Evolutionary conservation across 441 rosid genomes (phyloP).

Genomic region (Euphorbia schlechtendalii): DNA sequence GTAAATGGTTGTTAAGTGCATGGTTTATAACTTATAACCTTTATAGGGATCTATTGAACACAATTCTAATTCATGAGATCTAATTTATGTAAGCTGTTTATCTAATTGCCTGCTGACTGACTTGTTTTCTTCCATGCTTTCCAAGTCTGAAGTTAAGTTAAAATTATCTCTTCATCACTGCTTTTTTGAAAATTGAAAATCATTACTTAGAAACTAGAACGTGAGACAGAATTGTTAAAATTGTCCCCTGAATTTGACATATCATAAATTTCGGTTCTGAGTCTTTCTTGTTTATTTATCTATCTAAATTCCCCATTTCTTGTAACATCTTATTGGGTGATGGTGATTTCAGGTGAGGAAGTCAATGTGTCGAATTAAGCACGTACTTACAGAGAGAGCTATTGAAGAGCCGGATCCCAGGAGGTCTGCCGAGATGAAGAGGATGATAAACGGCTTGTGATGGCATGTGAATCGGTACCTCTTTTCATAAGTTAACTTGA

Average conservation of each 20-base stretch:
- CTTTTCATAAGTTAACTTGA: background rate
- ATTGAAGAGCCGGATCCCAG: slow-evolving; percentile 79
- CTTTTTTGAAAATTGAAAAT: background rate
- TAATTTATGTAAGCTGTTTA: background rate
- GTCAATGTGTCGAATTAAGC: slow-evolving; percentile 88
- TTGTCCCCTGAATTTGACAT: background rate
- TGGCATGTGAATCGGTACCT: slow-evolving; percentile 3
- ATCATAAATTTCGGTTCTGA: background rate
- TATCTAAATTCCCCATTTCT: slow-evolving; percentile 6
- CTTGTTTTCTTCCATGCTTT: background rate
- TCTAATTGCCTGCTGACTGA: background rate
- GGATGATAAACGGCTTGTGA: slow-evolving; percentile 86
- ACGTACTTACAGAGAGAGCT: slow-evolving; percentile 83
- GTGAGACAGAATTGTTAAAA: background rate
- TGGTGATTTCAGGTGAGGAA: slow-evolving; percentile 59
- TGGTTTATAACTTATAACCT: background rate
- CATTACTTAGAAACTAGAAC: background rate
- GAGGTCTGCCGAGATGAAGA: slow-evolving; percentile 87
- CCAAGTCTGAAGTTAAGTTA: background rate
- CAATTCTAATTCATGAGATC: background rate
- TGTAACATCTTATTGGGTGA: slow-evolving; percentile 9
- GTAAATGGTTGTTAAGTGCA: background rate
- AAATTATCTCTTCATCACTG: background rate
- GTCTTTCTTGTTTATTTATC: background rate
- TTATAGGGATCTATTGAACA: background rate